Evolutionary conservation across 768 basidiomycete genomes (phyloP).

Genomic region (Mycena chlorophos): DNA sequence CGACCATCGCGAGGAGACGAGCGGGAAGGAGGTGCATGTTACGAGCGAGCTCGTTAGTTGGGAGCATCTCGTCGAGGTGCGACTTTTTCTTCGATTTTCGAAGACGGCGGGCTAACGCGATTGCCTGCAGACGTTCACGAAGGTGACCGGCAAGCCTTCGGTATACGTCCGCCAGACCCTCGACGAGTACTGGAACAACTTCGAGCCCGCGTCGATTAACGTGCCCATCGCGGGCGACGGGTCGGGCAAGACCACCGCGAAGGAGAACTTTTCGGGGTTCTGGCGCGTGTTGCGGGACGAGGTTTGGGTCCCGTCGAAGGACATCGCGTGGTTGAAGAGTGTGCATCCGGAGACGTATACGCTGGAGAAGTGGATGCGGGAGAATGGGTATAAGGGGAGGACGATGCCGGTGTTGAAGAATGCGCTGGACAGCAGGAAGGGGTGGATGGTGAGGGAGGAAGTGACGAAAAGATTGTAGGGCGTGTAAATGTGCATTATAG

Average conservation of each 20-base stretch:
- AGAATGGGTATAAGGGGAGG: conserved; percentile 26
- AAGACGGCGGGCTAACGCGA: too few species aligned
- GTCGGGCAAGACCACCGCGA: conserved; percentile 9
- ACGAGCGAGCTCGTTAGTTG: conserved; percentile 39
- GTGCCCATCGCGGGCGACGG: conserved; percentile 13
- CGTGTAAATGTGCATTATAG: too few species aligned
- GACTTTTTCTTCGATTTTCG: neutral
- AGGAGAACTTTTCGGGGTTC: conserved; percentile 33
- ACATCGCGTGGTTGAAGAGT: conserved; percentile 35
- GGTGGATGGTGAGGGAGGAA: neutral
- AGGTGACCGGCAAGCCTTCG: conserved; percentile 13
- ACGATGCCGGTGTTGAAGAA: conserved; percentile 6
- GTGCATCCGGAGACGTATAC: conserved; percentile 30
- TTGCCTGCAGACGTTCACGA: conserved; percentile 9
- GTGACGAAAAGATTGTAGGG: neutral
- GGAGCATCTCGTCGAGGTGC: conserved; percentile 34
- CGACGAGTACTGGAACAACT: conserved; percentile 14
- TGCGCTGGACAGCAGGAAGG: conserved; percentile 1
- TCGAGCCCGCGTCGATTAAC: conserved; percentile 11
- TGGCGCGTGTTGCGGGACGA: conserved; percentile 36
- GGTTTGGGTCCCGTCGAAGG: conserved; percentile 25
- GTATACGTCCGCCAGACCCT: conserved; percentile 6
- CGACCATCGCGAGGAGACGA: conserved; percentile 36
- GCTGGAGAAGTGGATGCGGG: conserved; percentile 36
- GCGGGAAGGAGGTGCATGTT: conserved; percentile 37